Conservation (phyloP, 1,139 yeast species). For the Protomyces pachydermus region DNA sequence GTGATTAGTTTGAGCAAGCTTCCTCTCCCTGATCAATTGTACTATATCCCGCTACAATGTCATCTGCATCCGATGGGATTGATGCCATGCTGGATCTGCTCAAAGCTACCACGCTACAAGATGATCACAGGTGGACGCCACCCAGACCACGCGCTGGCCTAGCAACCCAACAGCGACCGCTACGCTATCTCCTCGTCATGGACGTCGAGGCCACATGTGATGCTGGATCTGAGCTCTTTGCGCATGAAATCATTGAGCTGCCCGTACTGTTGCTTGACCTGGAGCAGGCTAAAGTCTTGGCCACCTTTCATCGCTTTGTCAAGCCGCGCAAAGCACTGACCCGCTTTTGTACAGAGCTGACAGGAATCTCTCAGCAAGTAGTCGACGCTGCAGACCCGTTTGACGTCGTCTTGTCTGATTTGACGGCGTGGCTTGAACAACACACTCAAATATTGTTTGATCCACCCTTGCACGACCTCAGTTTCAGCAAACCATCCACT, state of each 20-base stretch:
- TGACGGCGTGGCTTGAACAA: conserved; percentile 31
- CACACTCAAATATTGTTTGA: conserved; percentile 18
- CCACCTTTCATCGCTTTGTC: conserved; percentile 31
- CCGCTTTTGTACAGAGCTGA: conserved; percentile 30
- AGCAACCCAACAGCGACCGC: not conserved
- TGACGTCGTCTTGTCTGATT: conserved; percentile 28
- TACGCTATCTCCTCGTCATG: conserved; percentile 34
- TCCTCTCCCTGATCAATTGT: no score
- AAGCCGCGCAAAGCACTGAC: conserved; percentile 28
- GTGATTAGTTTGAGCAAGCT: no score
- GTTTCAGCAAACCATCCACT: not conserved
- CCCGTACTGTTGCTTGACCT: conserved; percentile 33
- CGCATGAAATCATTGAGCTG: conserved; percentile 35
- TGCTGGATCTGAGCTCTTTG: conserved; percentile 11
- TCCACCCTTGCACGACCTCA: not conserved
- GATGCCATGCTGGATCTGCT: not conserved
- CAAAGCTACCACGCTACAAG: not conserved
- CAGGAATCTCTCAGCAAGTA: conserved; percentile 31
- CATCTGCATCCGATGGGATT: not conserved
- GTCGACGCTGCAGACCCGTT: conserved; percentile 33
- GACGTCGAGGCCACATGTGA: conserved; percentile 36
- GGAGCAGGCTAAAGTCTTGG: conserved; percentile 27
- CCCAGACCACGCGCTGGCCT: not conserved
- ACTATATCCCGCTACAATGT: no score
- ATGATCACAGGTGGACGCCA: not conserved